A percentile compares a stretch with the other conserved stretches of the same genome.
Conservation (phyloP, 179 eudicot species). For the Pouteria campechiana region DNA sequence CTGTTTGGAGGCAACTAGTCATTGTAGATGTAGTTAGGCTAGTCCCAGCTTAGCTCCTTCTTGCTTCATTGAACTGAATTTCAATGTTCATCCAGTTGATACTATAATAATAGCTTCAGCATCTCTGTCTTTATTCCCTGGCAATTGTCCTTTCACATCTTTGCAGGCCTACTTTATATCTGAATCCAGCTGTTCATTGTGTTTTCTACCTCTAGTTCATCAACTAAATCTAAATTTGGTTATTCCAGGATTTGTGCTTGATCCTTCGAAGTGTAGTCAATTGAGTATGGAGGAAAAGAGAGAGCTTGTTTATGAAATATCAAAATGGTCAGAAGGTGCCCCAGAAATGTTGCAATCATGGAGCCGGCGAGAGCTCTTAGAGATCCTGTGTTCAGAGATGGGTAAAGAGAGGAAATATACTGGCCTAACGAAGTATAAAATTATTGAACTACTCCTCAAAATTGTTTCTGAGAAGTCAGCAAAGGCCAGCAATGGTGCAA, state of each 20-base stretch:
- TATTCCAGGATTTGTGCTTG: conserved; percentile 38
- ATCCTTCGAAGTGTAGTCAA: conserved; percentile 50
- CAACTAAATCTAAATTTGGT: conserved; percentile 3
- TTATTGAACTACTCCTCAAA: conserved; percentile 73
- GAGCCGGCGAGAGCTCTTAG: conserved; percentile 80
- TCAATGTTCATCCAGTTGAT: no score
- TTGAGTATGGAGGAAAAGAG: conserved; percentile 72
- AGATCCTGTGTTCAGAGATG: conserved; percentile 76
- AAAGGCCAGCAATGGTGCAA: conserved; percentile 7
- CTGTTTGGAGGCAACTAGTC: no score
- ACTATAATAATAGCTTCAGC: no score
- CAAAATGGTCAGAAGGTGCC: conserved; percentile 58
- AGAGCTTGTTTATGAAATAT: conserved; percentile 58
- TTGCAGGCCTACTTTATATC: not conserved
- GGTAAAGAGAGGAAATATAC: conserved; percentile 94
- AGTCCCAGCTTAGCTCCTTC: not conserved
- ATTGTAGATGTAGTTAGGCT: no score
- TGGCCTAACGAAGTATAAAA: conserved; percentile 71
- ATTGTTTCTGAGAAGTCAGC: conserved; percentile 50
- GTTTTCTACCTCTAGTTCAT: no score
- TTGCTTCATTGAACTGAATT: not conserved
- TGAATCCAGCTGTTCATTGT: no score
- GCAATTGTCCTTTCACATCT: not conserved
- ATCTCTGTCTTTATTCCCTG: no score
- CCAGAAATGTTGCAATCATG: conserved; percentile 61